Percentiles rank a stretch among this genome's conserved stretches.
phyloP scores from a whole-genome alignment of 1,139 yeast species.

The Starmera stellimalicola region DNA sequence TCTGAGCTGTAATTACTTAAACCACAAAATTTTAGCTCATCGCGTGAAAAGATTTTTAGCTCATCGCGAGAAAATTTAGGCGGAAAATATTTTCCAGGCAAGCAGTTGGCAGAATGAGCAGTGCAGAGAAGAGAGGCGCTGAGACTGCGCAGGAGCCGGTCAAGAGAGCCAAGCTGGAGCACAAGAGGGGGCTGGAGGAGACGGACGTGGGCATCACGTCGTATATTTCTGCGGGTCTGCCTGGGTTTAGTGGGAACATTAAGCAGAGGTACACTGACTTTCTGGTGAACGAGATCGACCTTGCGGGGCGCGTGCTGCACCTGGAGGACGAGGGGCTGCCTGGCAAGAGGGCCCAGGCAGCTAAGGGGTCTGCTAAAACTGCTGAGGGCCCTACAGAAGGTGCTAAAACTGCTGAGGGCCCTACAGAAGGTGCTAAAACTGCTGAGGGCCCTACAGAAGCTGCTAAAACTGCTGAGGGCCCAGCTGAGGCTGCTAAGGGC shows the following conservation, averaged over 20 bases:
- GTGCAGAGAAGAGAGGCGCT: not conserved
- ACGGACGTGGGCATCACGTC: constrained; percentile 78
- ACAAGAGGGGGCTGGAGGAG: constrained; percentile 32
- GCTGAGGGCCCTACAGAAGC: constrained; percentile 12
- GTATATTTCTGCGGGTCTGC: constrained; percentile 42
- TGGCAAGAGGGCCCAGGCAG: constrained; percentile 41
- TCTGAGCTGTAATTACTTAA: too few species aligned
- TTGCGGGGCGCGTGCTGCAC: constrained; percentile 62
- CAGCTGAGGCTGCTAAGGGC: too few species aligned
- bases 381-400: constrained; percentile 26
- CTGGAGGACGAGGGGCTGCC: constrained; percentile 66
- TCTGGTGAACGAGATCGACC: constrained; percentile 78
- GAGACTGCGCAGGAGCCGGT: not conserved
- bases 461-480: constrained; percentile 15
- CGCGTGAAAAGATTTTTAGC: too few species aligned
- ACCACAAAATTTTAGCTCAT: too few species aligned
- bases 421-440: constrained; percentile 20
- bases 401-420: constrained; percentile 28
- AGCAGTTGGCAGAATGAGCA: too few species aligned
- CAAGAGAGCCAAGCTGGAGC: not conserved
- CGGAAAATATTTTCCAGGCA: too few species aligned
- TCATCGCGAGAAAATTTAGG: too few species aligned
- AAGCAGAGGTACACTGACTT: constrained; percentile 94
- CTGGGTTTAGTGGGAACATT: constrained; percentile 70
- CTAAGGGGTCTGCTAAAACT: constrained; percentile 30